Evolutionary conservation across 176 grass and related monocot species (phyloP).

Genomic region (Zoysia pacifica): DNA sequence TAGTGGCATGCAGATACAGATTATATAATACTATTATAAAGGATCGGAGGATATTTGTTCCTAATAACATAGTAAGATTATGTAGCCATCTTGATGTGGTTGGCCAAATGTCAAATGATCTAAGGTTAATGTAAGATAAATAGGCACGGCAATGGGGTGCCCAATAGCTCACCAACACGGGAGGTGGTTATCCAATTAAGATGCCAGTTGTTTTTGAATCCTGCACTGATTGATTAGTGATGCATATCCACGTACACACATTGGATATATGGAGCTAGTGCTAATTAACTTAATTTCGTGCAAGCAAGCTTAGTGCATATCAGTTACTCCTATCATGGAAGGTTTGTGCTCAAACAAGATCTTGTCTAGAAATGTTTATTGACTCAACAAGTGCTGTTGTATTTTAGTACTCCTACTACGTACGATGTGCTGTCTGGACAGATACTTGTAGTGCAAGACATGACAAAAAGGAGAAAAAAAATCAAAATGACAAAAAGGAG

Average conservation of each 20-base stretch:
- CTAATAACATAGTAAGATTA: conserved; percentile 1
- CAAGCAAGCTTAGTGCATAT: conserved; percentile 34
- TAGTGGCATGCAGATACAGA: conserved; percentile 21
- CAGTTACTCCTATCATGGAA: conserved; percentile 40
- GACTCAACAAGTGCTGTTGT: not conserved
- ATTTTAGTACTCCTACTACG: too few species aligned
- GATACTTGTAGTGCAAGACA: too few species aligned
- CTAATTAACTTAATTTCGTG: conserved; percentile 34
- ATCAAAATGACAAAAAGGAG: too few species aligned
- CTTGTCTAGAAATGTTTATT: conserved; percentile 15
- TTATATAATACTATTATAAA: too few species aligned
- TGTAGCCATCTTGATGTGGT: conserved; percentile 29
- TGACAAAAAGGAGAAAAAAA: too few species aligned
- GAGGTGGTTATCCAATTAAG: conserved; percentile 36
- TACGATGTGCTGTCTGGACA: too few species aligned
- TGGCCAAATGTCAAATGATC: conserved; percentile 51
- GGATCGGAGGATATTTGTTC: too few species aligned
- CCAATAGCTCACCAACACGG: conserved; percentile 42
- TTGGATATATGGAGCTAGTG: conserved; percentile 10
- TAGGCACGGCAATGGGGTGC: conserved; percentile 38
- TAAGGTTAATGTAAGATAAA: conserved; percentile 41
- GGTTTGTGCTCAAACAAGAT: conserved; percentile 29
- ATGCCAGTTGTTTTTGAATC: conserved; percentile 20
- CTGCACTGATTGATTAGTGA: conserved; percentile 25
- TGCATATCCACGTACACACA: conserved; percentile 25